Conservation (phyloP, 495 filamentous ascomycete species). For the Penicillium steckii region DNA sequence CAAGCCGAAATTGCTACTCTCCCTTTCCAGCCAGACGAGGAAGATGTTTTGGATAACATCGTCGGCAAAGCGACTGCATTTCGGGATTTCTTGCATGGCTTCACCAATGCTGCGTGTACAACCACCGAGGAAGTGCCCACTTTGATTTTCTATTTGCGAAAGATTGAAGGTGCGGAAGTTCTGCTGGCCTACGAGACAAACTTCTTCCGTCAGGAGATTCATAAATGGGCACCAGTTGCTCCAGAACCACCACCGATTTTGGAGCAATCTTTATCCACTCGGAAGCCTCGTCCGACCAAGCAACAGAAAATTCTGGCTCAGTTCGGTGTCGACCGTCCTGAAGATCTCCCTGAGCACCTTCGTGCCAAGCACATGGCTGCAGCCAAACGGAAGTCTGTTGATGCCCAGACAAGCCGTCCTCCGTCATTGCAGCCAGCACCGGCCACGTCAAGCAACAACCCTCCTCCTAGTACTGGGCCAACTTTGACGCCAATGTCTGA, state of each 20-base stretch:
- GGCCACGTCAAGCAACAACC: constrained; percentile 22
- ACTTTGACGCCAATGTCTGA: constrained; percentile 38
- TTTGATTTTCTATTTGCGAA: constrained; percentile 95
- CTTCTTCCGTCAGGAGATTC: constrained; percentile 93
- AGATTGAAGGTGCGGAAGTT: constrained; percentile 97
- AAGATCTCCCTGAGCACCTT: constrained; percentile 79
- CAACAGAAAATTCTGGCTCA: constrained; percentile 92
- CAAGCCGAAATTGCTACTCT: constrained; percentile 77
- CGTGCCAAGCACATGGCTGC: constrained; percentile 70
- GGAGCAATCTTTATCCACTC: constrained; percentile 84
- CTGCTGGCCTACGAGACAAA: constrained; percentile 91
- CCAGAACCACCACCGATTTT: constrained; percentile 77
- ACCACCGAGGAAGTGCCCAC: constrained; percentile 83
- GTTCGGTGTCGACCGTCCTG: constrained; percentile 80
- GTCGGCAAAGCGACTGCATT: constrained; percentile 82
- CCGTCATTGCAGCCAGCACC: constrained; percentile 30
- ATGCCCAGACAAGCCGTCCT: constrained; percentile 22
- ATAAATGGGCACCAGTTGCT: constrained; percentile 94
- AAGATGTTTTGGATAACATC: constrained; percentile 78
- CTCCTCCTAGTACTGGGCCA: constrained; percentile 27
- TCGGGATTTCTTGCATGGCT: constrained; percentile 73
- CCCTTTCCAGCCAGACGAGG: constrained; percentile 96
- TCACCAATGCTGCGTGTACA: constrained; percentile 76
- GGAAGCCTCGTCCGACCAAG: constrained; percentile 96
- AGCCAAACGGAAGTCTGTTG: constrained; percentile 45